Base-by-base conservation (phyloP, 1,284 basidiomycete genomes). In the Cryptococcus sp. region DNA sequence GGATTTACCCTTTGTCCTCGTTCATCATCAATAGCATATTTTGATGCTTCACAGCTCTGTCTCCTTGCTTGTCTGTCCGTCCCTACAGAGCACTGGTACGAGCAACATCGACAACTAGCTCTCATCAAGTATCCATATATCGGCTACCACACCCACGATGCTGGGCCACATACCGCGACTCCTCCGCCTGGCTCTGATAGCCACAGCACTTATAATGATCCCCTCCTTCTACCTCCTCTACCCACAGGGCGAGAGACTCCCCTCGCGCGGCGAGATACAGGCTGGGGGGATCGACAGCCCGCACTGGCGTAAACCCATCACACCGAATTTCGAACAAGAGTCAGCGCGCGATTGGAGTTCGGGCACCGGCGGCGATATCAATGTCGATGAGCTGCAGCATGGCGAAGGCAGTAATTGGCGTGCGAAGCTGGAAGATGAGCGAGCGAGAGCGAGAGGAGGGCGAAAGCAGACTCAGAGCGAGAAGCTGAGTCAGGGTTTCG, bases 231-330 rank as follows among this genome's bases (percentile, higher is more conserved):
- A 73, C 61, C 22, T 78, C 50, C 64, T 75, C 50, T 74, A 76
- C 56, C 68, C 67, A 3, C 53, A 60, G 11, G 58, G 62, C n/a
- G 44, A 65, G 47, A 17, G 51, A 50, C n/a, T 61, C 13, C 63
- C 60, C 42, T 48, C 53, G 19, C 54, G 60, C 13, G 61, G 61
- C 8, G 61, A 62, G 38, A 41, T 52, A 23, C 71, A 74, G 62
- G 60, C 68, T 1, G 75, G 74, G 19, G 74, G 74, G 6, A 75
- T 77, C 47, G 75, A 76, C 57, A 67, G 64, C 22, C 60, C 62
- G 7, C 74, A 75, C 50, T 72, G 64, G 58, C 62, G 69, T 41
- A 48, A 45, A 41, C 66, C 65, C 17, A 46, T 68, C 8, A 46
- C 52, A 46, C 68, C 69, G 13, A 56, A 66, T 48, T 47, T 47